phyloP scores from a whole-genome alignment of 371 early-diverging fungal species.

The Rhizopus arrhizus region DNA sequence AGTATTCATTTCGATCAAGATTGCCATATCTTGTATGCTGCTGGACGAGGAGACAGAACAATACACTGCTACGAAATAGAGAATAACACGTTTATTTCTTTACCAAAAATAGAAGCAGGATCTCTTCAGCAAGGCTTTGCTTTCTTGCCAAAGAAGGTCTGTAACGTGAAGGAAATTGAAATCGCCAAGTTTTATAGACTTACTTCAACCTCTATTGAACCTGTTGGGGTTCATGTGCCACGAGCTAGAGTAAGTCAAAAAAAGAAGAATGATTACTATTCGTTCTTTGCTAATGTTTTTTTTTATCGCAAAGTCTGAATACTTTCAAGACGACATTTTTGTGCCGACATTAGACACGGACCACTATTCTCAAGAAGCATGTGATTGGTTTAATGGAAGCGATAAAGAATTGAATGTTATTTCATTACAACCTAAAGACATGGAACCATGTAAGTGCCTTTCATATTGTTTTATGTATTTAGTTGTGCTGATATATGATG shows the following conservation, averaged over 20 bases:
- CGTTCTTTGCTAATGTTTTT: neutral
- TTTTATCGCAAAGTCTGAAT: constrained; percentile 60
- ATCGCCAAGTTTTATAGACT: constrained; percentile 70
- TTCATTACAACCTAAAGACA: constrained; percentile 61
- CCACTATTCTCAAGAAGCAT: constrained; percentile 51
- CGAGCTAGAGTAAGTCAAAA: constrained; percentile 57
- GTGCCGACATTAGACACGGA: constrained; percentile 64
- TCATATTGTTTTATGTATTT: neutral
- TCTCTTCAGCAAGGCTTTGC: constrained; percentile 71
- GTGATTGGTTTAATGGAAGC: constrained; percentile 61
- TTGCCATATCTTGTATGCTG: constrained; percentile 61
- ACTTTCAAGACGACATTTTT: constrained; percentile 87
- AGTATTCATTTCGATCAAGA: constrained; percentile 72
- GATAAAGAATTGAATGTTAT: constrained; percentile 31
- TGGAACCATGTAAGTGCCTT: constrained; percentile 55
- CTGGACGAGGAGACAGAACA: constrained; percentile 65
- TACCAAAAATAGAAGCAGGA: constrained; percentile 65
- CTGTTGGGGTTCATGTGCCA: constrained; percentile 74
- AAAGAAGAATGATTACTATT: neutral
- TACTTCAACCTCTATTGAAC: constrained; percentile 66
- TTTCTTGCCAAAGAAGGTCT: constrained; percentile 66
- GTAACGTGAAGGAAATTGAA: constrained; percentile 69
- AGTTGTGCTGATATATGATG: neutral
- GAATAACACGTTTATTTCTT: constrained; percentile 31
- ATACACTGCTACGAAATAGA: constrained; percentile 47